Base-by-base conservation (phyloP, 306 rosid genomes). In the Albizia julibrissin region DNA sequence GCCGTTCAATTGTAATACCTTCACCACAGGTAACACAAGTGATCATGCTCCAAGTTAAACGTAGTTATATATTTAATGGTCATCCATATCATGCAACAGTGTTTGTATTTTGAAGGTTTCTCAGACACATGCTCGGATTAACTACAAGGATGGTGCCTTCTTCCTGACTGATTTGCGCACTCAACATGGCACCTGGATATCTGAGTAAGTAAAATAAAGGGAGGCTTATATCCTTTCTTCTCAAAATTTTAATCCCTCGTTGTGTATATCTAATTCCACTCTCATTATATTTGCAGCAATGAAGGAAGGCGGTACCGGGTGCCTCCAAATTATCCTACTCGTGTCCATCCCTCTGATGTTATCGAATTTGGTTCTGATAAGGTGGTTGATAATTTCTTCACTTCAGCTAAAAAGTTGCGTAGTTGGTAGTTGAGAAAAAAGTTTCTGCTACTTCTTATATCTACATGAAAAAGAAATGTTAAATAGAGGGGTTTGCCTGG, bases 361-460 rank as follows among this genome's bases (percentile, higher is more conserved):
- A 84, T 93, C 37, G 92, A 93, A 81, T 91, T 95, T 86, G 99
- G 99, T 86, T 88, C 97, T 56, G 82, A 90, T 43, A 84, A 89
- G 98, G 98, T 95, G 81, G 44, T 29, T n/a, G 0, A 44, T 33
- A 22, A 72, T 77, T 27, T 43, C 72, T 54, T n/a, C 66, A 6
- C 10, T 49, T 11, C 44, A 21, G 37, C 29, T 77, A 62, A 72
- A 71, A 75, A 9, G 26, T 47, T 66, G 52, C n/a, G 37, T n/a
- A 27, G 13, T 76, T 77, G 65, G 21, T 59, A 59, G 44, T 58
- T 43, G 47, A 71, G 40, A 18, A 42, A 43, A 29, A n/a, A n/a
- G 26, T n/a, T 21, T 70, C 26, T 80, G 76, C 26, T 49, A 70
- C 11, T 62, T 61, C 64, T 22, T 80, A 43, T 39, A 68, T 68